Conservation (phyloP, 1,284 basidiomycete genomes). For the Mrakiaceae sp. region DNA sequence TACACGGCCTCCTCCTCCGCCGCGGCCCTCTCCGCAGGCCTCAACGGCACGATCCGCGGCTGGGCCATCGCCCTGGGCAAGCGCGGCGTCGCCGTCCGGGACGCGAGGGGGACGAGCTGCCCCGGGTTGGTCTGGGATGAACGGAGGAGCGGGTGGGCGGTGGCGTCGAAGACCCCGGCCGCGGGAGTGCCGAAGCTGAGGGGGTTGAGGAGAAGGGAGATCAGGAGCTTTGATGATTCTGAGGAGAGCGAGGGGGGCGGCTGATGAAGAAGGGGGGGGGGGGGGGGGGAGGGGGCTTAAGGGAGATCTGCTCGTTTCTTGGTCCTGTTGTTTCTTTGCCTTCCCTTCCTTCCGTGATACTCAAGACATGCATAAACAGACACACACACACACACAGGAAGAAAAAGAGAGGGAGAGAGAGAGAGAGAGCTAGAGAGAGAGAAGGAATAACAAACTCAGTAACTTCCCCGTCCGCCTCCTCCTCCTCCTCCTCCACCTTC, state of each 20-base stretch:
- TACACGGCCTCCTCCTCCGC: conserved; percentile 19
- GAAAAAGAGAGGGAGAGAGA: too few relatives aligned
- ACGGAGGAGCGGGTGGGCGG: not conserved
- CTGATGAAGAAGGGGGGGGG: not conserved
- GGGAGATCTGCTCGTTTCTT: not conserved
- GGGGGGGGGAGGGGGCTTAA: too few relatives aligned
- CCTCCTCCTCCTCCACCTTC: too few relatives aligned
- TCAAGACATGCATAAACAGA: too few relatives aligned
- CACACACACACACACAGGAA: too few relatives aligned
- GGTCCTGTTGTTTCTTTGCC: too few relatives aligned
- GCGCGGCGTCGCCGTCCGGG: conserved; percentile 24
- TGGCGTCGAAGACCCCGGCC: not conserved
- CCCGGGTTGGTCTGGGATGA: conserved; percentile 3
- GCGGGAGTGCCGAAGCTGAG: conserved; percentile 7
- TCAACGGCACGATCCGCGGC: conserved; percentile 27
- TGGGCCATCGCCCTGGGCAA: conserved; percentile 23
- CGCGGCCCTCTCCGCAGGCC: conserved; percentile 27
- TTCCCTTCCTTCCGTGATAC: too few relatives aligned
- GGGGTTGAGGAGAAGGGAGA: not conserved
- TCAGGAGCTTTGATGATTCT: conserved; percentile 3
- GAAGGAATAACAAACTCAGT: too few relatives aligned
- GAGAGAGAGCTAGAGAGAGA: too few relatives aligned
- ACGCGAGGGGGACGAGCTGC: conserved; percentile 26
- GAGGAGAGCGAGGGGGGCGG: conserved; percentile 21
- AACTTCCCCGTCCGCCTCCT: too few relatives aligned